Evolutionary conservation across 1,284 basidiomycete genomes (phyloP).

Genomic region (Papiliotrema fonsecae): DNA sequence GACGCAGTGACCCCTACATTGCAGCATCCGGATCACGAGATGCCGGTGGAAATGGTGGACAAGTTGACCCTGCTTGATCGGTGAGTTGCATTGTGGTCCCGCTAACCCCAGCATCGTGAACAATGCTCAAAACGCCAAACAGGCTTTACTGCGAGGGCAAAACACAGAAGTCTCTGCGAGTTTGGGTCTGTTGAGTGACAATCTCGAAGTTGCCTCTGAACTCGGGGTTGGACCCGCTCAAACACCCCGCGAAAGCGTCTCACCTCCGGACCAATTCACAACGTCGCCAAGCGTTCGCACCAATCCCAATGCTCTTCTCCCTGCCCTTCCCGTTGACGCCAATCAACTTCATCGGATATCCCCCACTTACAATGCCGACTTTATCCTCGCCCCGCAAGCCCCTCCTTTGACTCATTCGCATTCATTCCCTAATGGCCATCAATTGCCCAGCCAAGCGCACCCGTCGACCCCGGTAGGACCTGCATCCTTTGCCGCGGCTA

Average conservation of each 20-base stretch:
- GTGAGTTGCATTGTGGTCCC: slow-evolving; percentile 17
- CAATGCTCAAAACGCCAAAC: slow-evolving; percentile 35
- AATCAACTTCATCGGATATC: slow-evolving; percentile 5
- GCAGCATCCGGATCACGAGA: slow-evolving; percentile 9
- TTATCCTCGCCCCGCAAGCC: slow-evolving; percentile 8
- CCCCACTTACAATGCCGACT: not conserved
- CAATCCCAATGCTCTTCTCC: slow-evolving; percentile 16
- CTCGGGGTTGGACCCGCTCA: slow-evolving; percentile 32
- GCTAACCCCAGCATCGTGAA: slow-evolving; percentile 33
- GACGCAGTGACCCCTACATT: slow-evolving; percentile 28
- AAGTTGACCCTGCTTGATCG: slow-evolving; percentile 38
- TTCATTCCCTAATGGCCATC: slow-evolving; percentile 46
- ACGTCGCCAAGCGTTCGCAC: slow-evolving; percentile 1
- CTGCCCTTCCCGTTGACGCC: slow-evolving; percentile 30
- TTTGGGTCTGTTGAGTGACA: slow-evolving; percentile 34
- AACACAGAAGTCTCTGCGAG: slow-evolving; percentile 33
- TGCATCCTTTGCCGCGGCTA: slow-evolving; percentile 21
- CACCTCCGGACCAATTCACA: slow-evolving; percentile 17
- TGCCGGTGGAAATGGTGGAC: slow-evolving; percentile 26
- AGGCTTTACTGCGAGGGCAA: slow-evolving; percentile 35
- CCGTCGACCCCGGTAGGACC: slow-evolving; percentile 26
- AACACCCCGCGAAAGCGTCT: slow-evolving; percentile 33
- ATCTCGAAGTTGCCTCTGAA: slow-evolving; percentile 40
- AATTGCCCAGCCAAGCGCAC: slow-evolving; percentile 36
- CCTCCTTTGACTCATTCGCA: slow-evolving; percentile 45